phyloP scores from a whole-genome alignment of 2,329 filamentous ascomycete genomes.

The Xylariaceae sp. region DNA sequence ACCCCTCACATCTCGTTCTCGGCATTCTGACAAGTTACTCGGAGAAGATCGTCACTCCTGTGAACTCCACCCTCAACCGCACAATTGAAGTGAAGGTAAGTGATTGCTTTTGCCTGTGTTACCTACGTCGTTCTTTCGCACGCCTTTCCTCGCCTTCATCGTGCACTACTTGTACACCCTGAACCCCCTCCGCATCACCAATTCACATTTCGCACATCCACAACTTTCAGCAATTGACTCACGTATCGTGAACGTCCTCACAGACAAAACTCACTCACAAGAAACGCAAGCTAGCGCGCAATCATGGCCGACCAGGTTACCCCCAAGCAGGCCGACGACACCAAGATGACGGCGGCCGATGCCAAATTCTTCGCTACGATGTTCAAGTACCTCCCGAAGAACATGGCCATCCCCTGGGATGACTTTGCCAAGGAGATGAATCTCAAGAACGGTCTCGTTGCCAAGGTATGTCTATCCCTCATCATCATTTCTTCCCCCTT shows the following conservation, averaged over 20 bases:
- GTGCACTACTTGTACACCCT: not conserved
- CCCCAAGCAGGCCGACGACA: not conserved
- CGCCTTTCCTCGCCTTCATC: not conserved
- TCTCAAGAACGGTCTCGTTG: constrained; percentile 17
- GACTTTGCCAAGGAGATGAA: constrained; percentile 17
- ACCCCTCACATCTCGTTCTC: not conserved
- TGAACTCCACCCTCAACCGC: not conserved
- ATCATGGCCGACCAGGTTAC: constrained; percentile 9
- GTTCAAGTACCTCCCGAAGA: constrained; percentile 22
- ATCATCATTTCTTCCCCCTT: not conserved
- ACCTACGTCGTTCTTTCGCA: not conserved
- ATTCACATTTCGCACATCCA: not conserved
- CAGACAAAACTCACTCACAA: not conserved
- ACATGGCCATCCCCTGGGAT: constrained; percentile 20
- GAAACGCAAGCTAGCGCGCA: not conserved
- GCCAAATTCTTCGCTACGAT: constrained; percentile 19
- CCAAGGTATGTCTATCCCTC: constrained; percentile 21
- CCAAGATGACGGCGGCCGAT: constrained; percentile 9
- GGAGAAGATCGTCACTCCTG: not conserved
- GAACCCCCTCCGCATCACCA: not conserved
- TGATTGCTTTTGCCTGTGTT: not conserved
- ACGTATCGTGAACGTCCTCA: not conserved
- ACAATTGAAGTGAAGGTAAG: not conserved
- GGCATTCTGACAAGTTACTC: too few relatives aligned
- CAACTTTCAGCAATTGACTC: not conserved